Evolutionary conservation across 352 stramenopile species (phyloP).

Genomic region (Globisporangium viniferum): DNA sequence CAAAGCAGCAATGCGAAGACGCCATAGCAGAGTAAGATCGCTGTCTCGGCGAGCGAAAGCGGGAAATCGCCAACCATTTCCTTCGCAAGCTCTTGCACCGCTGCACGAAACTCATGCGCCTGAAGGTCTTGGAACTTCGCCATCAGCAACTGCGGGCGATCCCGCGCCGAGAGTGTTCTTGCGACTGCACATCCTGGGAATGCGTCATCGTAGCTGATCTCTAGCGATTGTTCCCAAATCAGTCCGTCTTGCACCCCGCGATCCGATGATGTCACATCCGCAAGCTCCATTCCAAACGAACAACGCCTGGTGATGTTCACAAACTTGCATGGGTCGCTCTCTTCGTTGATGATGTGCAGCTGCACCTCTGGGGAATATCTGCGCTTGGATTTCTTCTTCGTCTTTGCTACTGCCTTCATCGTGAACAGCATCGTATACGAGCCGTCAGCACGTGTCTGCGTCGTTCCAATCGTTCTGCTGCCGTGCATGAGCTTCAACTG

Average conservation of each 20-base stretch:
- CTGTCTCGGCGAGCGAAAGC: background rate
- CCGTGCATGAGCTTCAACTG: slow-evolving; percentile 6
- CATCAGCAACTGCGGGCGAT: background rate
- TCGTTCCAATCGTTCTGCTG: background rate
- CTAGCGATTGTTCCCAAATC: slow-evolving; percentile 11
- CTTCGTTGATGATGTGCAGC: background rate
- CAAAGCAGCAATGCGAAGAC: slow-evolving; percentile 1
- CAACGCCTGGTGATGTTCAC: slow-evolving; percentile 11
- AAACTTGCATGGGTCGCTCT: slow-evolving; percentile 1
- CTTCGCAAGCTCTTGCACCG: background rate
- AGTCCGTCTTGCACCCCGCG: background rate
- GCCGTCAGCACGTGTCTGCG: slow-evolving; percentile 6
- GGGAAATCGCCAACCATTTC: background rate
- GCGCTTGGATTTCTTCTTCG: background rate
- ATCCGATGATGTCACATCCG: background rate
- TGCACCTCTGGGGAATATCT: background rate
- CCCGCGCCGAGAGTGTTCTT: background rate
- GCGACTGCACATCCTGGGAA: background rate
- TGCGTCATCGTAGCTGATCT: background rate
- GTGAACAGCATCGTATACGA: slow-evolving; percentile 11
- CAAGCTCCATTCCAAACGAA: background rate
- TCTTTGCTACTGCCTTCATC: background rate
- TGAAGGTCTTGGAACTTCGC: slow-evolving; percentile 3
- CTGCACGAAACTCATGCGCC: slow-evolving; percentile 10
- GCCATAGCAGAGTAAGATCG: slow-evolving; percentile 1